Evolutionary conservation across 257 asterid species (phyloP).

Genomic region (Petrea volubilis): DNA sequence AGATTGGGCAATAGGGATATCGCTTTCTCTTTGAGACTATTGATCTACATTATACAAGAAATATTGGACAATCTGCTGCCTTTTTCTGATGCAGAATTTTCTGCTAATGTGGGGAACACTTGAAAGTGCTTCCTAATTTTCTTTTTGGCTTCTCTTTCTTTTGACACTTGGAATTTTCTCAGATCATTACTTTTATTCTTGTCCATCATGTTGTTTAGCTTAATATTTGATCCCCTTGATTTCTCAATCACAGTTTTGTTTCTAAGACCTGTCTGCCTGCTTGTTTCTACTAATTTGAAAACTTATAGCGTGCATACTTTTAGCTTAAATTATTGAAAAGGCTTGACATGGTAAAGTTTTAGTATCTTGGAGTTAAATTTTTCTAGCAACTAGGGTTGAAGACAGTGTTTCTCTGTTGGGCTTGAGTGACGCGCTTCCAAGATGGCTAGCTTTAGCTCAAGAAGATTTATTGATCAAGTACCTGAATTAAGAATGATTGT

Average conservation of each 20-base stretch:
- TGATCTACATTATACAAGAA: background rate
- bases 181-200: background rate
- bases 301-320: background rate
- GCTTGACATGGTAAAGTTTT: conserved; percentile 7
- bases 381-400: background rate
- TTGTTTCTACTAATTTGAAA: conserved; percentile 3
- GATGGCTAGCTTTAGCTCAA: background rate
- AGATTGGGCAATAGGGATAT: background rate
- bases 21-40: background rate
- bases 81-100: background rate
- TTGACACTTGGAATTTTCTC: background rate
- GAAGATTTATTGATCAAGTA: background rate
- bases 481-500: background rate
- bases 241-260: background rate
- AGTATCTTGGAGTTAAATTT: background rate
- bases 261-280: background rate
- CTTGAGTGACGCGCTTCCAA: background rate
- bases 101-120: background rate
- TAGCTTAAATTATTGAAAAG: background rate
- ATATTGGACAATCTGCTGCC: background rate
- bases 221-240: background rate
- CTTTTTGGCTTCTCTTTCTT: background rate
- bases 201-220: conserved; percentile 4
- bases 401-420: background rate
- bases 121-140: background rate